These are phyloP conservation scores for Berberis vulgaris DNA, from an alignment of 164 flowering plant species.

Conservation along the genomic window DNA sequence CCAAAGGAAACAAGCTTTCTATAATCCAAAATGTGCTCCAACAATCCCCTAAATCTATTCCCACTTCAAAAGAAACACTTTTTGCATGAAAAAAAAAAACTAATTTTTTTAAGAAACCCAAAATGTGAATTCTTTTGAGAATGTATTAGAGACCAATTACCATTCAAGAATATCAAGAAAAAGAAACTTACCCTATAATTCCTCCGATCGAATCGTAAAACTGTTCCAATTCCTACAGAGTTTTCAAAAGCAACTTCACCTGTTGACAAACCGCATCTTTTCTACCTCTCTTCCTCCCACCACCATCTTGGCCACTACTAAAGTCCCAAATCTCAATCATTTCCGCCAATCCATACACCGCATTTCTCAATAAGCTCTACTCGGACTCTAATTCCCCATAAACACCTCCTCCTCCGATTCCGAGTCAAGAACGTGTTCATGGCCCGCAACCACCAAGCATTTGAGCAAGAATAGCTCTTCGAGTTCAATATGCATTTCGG, in stretches of 20 bases:
- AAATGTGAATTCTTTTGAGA: not conserved
- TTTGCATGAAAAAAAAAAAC: no score
- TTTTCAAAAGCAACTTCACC: slow-evolving; percentile 48
- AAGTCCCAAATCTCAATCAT: slow-evolving; percentile 66
- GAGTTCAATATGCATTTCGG: slow-evolving; percentile 17
- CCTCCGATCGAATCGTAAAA: slow-evolving; percentile 97
- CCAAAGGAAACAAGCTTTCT: no score
- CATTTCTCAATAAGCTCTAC: slow-evolving; percentile 43
- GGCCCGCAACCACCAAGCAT: slow-evolving; percentile 85
- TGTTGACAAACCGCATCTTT: slow-evolving; percentile 10
- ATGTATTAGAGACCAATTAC: no score
- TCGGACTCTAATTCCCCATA: slow-evolving; percentile 16
- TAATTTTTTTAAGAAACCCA: not conserved
- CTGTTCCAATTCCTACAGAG: slow-evolving; percentile 48
- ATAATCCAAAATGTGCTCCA: no score
- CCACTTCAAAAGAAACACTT: no score
- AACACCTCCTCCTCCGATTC: slow-evolving; percentile 13
- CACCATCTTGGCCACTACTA: slow-evolving; percentile 8
- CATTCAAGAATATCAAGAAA: not conserved
- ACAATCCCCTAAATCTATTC: no score
- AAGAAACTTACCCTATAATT: slow-evolving; percentile 63
- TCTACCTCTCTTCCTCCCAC: slow-evolving; percentile 8
- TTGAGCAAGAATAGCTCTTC: slow-evolving; percentile 51
- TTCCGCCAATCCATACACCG: slow-evolving; percentile 50
- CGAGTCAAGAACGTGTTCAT: slow-evolving; percentile 53